phyloP scores from a whole-genome alignment of 768 basidiomycete genomes.

The Amanita phalloides region DNA sequence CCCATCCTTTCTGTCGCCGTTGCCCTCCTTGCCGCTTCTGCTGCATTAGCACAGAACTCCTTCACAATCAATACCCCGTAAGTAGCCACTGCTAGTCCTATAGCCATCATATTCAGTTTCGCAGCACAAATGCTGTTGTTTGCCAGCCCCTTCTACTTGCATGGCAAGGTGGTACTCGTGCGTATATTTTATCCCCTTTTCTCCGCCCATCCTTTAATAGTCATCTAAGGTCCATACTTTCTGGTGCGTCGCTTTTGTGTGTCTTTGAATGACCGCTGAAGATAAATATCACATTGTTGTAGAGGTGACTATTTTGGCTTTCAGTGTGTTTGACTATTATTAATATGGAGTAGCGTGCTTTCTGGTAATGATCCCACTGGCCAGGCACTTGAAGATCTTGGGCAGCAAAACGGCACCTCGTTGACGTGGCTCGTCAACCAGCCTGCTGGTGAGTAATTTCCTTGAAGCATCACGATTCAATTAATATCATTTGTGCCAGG shows the following conservation, averaged over 20 bases:
- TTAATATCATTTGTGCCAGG: constrained; percentile 19
- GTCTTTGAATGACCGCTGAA: neutral
- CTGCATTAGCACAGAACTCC: constrained; percentile 30
- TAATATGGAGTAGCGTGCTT: constrained; percentile 32
- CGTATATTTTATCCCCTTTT: constrained; percentile 13
- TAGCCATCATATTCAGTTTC: neutral
- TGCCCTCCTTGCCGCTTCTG: constrained; percentile 28
- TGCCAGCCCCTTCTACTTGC: constrained; percentile 47
- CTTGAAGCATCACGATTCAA: neutral
- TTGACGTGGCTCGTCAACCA: constrained; percentile 49
- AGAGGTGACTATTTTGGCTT: constrained; percentile 25
- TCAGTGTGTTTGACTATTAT: neutral
- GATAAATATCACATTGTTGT: constrained; percentile 1
- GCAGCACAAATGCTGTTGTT: constrained; percentile 35
- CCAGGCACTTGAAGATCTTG: constrained; percentile 35
- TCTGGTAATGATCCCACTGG: constrained; percentile 36
- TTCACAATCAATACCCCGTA: constrained; percentile 65
- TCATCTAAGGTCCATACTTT: constrained; percentile 45
- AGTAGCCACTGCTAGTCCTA: constrained; percentile 13
- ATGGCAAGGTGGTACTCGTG: constrained; percentile 51
- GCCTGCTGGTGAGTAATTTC: constrained; percentile 25
- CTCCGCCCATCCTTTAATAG: constrained; percentile 6
- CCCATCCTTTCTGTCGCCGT: constrained; percentile 31
- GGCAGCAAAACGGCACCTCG: constrained; percentile 23
- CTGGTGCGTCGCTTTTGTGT: constrained; percentile 35